Conservation (phyloP, 768 basidiomycete genomes). For the Kwoniella sp. region DNA sequence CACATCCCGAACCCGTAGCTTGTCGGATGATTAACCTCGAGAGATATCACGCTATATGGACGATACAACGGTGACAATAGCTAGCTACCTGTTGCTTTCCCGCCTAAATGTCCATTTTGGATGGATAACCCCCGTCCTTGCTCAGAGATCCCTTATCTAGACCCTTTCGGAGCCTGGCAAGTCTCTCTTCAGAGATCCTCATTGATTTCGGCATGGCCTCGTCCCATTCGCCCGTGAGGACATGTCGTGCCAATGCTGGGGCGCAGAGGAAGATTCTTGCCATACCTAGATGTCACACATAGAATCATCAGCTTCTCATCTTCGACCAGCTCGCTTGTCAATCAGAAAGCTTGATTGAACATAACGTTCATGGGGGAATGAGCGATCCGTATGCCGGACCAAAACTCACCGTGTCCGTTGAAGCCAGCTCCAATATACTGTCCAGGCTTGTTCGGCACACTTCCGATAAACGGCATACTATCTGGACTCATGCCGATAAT, state of each 20-base stretch:
- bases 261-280: conserved; percentile 50
- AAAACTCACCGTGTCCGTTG: conserved; percentile 33
- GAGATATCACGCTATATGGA: too few relatives aligned
- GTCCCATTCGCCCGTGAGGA: conserved; percentile 38
- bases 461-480: conserved; percentile 41
- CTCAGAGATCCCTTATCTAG: conserved; percentile 22
- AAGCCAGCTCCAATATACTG: conserved; percentile 44
- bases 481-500: conserved; percentile 51
- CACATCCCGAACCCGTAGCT: too few relatives aligned
- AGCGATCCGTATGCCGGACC: not conserved
- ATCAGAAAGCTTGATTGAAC: too few relatives aligned
- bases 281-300: conserved; percentile 30
- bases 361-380: too few relatives aligned
- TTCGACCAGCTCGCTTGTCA: too few relatives aligned
- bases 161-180: conserved; percentile 22
- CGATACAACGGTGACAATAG: not conserved
- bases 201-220: conserved; percentile 36
- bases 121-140: conserved; percentile 11
- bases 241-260: conserved; percentile 34
- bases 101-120: conserved; percentile 12
- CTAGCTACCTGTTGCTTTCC: not conserved
- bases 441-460: conserved; percentile 39
- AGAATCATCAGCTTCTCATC: not conserved
- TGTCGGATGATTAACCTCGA: too few relatives aligned
- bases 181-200: conserved; percentile 32